Conservation (phyloP, 2,329 filamentous ascomycete genomes). For the Coniochaeta hoffmannii region DNA sequence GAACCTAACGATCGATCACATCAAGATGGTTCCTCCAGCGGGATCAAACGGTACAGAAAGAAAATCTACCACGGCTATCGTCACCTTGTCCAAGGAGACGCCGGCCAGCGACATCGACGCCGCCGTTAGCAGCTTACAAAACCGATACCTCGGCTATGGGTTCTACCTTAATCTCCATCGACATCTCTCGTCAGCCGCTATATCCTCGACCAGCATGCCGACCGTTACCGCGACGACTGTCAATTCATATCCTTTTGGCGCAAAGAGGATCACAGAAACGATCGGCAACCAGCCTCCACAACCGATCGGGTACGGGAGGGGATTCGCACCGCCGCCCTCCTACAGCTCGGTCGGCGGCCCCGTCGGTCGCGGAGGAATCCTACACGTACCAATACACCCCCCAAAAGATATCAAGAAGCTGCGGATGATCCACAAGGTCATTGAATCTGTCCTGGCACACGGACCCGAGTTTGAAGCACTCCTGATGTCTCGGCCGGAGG, state of each 20-base stretch:
- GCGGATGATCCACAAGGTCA: constrained; percentile 77
- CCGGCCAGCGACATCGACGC: constrained; percentile 77
- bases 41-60: constrained; percentile 51
- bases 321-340: constrained; percentile 70
- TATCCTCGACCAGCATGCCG: constrained; percentile 26
- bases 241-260: constrained; percentile 66
- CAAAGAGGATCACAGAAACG: constrained; percentile 51
- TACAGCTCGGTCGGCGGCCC: constrained; percentile 43
- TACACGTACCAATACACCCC: constrained; percentile 64
- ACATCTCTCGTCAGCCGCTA: constrained; percentile 73
- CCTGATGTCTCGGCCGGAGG: constrained; percentile 77
- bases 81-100: constrained; percentile 73
- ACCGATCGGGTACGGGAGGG: constrained; percentile 40
- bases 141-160: constrained; percentile 78
- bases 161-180: constrained; percentile 74
- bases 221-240: constrained; percentile 35
- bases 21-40: constrained; percentile 58
- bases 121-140: constrained; percentile 69
- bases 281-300: constrained; percentile 23
- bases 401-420: constrained; percentile 74
- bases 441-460: constrained; percentile 71
- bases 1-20: constrained; percentile 60
- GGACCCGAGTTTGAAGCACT: constrained; percentile 86
- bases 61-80: constrained; percentile 69
- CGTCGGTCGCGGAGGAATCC: constrained; percentile 37